Evolutionary conservation across 306 rosid genomes (phyloP).

Genomic region (Sicyos baderoa): DNA sequence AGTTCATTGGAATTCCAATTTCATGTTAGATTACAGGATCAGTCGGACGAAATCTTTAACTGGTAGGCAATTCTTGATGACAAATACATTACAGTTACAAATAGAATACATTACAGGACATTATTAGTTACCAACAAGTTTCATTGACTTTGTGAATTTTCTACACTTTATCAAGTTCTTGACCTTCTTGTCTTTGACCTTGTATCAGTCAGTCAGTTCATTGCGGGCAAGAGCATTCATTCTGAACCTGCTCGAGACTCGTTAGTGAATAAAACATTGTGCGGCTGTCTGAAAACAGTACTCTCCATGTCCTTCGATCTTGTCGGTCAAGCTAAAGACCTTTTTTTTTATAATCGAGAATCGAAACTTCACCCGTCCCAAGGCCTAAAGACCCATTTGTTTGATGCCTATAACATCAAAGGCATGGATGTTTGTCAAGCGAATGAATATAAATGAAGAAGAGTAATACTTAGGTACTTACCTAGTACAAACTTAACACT

Average conservation of each 20-base stretch:
- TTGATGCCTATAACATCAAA: slow-evolving; percentile 5
- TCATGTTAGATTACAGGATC: slow-evolving; percentile 1
- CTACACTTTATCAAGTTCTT: not conserved
- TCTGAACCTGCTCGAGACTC: not conserved
- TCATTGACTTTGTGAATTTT: not conserved
- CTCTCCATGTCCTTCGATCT: not conserved
- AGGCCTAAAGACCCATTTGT: slow-evolving; percentile 2
- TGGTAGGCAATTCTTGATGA: not conserved
- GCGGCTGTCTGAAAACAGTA: not conserved
- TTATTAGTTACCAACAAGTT: not conserved
- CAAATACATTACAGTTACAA: not conserved
- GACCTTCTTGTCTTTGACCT: not conserved
- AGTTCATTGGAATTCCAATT: no score
- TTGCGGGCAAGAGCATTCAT: not conserved
- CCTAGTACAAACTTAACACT: no score
- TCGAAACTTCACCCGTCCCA: no score
- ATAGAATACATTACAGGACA: not conserved
- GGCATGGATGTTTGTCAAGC: not conserved
- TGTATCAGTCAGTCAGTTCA: not conserved
- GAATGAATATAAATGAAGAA: not conserved
- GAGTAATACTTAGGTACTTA: no score
- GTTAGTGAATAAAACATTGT: not conserved
- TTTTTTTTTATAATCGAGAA: no score
- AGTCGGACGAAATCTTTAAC: not conserved
- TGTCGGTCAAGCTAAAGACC: not conserved